Conservation (phyloP, 805 yeast species). For the Metschnikowia corniflorae region DNA sequence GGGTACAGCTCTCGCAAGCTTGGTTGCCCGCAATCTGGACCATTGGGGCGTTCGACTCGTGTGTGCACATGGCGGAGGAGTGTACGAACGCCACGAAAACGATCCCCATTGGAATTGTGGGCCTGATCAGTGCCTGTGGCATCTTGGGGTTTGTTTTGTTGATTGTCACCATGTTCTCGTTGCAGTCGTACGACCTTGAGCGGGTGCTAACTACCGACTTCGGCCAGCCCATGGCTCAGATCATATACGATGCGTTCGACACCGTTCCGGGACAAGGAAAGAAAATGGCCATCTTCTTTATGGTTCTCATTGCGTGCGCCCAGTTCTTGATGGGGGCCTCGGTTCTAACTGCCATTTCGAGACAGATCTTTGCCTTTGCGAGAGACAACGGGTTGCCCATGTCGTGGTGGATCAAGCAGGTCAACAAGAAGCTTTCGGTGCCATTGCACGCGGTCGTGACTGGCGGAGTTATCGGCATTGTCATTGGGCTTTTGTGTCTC, state of each 20-base stretch:
- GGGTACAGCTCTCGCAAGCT: slow-evolving; percentile 43
- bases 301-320: slow-evolving; percentile 54
- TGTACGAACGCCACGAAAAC: slow-evolving; percentile 59
- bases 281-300: slow-evolving; percentile 61
- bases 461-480: slow-evolving; percentile 46
- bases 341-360: slow-evolving; percentile 57
- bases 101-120: slow-evolving; percentile 62
- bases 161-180: slow-evolving; percentile 52
- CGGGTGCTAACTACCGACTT: slow-evolving; percentile 20
- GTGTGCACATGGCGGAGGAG: slow-evolving; percentile 72
- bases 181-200: slow-evolving; percentile 40
- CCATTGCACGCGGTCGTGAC: slow-evolving; percentile 58
- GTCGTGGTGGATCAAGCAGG: slow-evolving; percentile 46
- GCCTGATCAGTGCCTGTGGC: slow-evolving; percentile 57
- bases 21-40: slow-evolving; percentile 75
- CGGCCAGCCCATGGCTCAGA: slow-evolving; percentile 66
- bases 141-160: slow-evolving; percentile 55
- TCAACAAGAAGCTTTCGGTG: slow-evolving; percentile 52
- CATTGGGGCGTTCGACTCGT: slow-evolving; percentile 68
- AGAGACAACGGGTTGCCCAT: slow-evolving; percentile 75
- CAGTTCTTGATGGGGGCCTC: slow-evolving; percentile 68
- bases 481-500: slow-evolving; percentile 55
- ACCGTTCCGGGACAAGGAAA: slow-evolving; percentile 38
- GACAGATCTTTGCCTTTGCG: slow-evolving; percentile 74
- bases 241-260: slow-evolving; percentile 52